These are phyloP conservation scores for Herpetomonas tarakana DNA, from an alignment of 208 protist species.

Conservation along the genomic window DNA sequence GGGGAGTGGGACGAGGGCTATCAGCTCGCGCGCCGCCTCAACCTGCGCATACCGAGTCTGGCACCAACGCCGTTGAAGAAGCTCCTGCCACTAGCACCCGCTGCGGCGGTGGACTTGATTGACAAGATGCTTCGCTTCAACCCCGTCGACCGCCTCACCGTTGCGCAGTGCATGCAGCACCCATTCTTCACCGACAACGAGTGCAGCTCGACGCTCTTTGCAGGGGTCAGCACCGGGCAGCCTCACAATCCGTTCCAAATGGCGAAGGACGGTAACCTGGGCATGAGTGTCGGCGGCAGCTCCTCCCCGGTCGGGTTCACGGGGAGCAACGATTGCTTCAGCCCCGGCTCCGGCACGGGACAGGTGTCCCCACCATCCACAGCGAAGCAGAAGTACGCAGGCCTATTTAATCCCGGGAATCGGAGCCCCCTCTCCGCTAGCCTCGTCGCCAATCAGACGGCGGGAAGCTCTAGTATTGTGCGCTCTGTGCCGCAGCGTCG, in stretches of 20 bases:
- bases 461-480: conserved; percentile 21
- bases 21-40: conserved; percentile 87
- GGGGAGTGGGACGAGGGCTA: conserved; percentile 93
- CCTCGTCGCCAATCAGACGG: conserved; percentile 11
- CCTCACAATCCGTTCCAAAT: conserved; percentile 90
- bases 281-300: conserved; percentile 9
- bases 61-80: conserved; percentile 81
- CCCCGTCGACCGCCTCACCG: conserved; percentile 94
- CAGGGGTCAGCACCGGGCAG: conserved; percentile 80
- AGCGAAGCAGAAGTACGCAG: conserved; percentile 54
- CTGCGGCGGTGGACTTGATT: conserved; percentile 96
- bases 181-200: conserved; percentile 91
- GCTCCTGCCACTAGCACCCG: conserved; percentile 87
- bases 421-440: conserved; percentile 36
- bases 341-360: not conserved
- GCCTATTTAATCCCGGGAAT: conserved; percentile 59
- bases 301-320: conserved; percentile 30
- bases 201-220: conserved; percentile 67
- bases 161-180: conserved; percentile 92
- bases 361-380: conserved; percentile 6
- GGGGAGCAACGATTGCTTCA: not conserved
- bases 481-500: conserved; percentile 25
- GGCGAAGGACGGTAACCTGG: conserved; percentile 24
- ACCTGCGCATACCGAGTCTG: conserved; percentile 94
- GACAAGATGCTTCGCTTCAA: conserved; percentile 95